Evolutionary conservation across 495 filamentous ascomycete species (phyloP), one percentile per base, ranked within the genome.

Genomic region (Penicillium canariense): DNA sequence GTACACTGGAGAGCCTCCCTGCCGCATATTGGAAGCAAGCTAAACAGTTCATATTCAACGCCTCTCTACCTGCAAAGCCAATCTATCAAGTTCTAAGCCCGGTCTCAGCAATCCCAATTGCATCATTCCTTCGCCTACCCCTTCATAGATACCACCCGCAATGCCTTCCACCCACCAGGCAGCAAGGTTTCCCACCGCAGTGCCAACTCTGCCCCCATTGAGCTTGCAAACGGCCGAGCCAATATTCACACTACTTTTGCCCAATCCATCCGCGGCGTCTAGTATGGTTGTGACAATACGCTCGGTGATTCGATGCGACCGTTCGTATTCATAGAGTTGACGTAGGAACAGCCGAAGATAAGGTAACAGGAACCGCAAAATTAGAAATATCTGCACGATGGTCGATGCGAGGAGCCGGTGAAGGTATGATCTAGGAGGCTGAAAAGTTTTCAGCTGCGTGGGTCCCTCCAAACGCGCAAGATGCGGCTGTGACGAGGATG

Each of bases 101-200:
- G 66, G 58, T 28, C 49, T 57, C 34, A 67, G 54, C 22, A 73
- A 52, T 9, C 75, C 79, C 44, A 81, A 54, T 45, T 80, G 71
- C 28, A 64, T 58, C 67, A 88, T 72, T 4, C 84, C 85, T 57
- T 86, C 81, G 1, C 78, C 78, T 36, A 87, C 72, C 0, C 85
- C 85, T 45, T 88, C 85, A 59, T 84, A 80, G 30, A 88, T 71
- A 12, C 85, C 85, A 14, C 80, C 83, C 3, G 78, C 77, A 36
- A 87, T 69, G 12, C 79, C 78, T 56, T 83, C 80, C 18, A 85
- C 57, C 71, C 81, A 78, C 83, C 83, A 87, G 4, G 66, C 58
- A 1, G 75, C 74, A 11, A 81, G 42, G 4, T 78, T 77, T 35
- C 74, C 74, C 23, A 84, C 58, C 2, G 69, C 71, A 55, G 78